These are phyloP conservation scores for Takakia lepidozioides DNA, from an alignment of 225 moss, liverwort and hornwort species.

Conservation along the genomic window DNA sequence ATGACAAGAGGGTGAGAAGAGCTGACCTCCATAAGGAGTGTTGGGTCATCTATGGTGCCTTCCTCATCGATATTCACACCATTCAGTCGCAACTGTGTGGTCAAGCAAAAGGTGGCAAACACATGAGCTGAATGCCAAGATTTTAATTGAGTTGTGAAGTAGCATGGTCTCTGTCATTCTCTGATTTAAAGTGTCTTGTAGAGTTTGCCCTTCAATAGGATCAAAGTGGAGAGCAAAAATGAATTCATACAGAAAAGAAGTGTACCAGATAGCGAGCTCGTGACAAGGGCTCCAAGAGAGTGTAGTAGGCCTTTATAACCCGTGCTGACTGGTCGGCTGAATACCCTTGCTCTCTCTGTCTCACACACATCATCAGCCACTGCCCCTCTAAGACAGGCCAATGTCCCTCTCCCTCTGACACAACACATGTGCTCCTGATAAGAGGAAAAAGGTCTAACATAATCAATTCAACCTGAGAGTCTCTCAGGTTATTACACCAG, in stretches of 20 bases:
- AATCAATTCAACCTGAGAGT: too few relatives aligned
- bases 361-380: too few relatives aligned
- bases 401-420: not conserved
- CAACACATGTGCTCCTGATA: not conserved
- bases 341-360: slow-evolving; percentile 73
- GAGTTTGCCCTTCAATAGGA: not conserved
- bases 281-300: slow-evolving; percentile 62
- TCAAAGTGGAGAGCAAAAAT: not conserved
- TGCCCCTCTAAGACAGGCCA: too few relatives aligned
- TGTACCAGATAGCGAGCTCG: slow-evolving; percentile 81
- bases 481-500: too few relatives aligned
- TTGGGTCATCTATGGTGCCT: slow-evolving; percentile 74
- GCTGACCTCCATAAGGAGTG: slow-evolving; percentile 78
- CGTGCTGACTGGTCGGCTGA: slow-evolving; percentile 76
- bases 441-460: not conserved
- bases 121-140: not conserved
- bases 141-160: not conserved
- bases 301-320: slow-evolving; percentile 86
- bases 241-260: too few relatives aligned
- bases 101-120: slow-evolving; percentile 2
- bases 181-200: not conserved
- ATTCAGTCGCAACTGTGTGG: slow-evolving; percentile 52
- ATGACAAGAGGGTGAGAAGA: not conserved
- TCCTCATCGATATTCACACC: slow-evolving; percentile 72
- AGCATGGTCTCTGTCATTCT: not conserved